Percentiles rank a stretch among this genome's conserved stretches.
phyloP scores from a whole-genome alignment of 2,329 filamentous ascomycete genomes.

The Rachicladosporium sp. region DNA sequence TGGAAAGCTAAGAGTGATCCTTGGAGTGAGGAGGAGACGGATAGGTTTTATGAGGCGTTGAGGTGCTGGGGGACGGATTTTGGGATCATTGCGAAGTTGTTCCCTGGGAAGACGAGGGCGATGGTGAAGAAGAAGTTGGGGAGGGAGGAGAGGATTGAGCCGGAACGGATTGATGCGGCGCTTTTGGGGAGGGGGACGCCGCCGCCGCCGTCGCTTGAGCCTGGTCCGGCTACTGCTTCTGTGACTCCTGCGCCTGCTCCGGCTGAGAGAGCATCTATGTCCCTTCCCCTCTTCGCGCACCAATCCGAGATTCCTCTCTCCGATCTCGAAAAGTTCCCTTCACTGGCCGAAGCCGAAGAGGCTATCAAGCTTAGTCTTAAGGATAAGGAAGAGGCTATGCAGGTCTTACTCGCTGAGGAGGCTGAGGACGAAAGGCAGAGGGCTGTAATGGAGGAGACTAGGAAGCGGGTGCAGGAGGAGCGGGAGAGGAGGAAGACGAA shows the following conservation, averaged over 20 bases:
- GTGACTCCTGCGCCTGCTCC: no score
- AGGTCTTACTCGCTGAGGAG: conserved; percentile 23
- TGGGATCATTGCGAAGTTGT: conserved; percentile 64
- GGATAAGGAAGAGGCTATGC: conserved; percentile 22
- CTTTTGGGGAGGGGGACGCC: conserved; percentile 37
- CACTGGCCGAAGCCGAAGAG: conserved; percentile 22
- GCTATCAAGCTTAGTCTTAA: conserved; percentile 20
- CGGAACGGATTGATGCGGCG: conserved; percentile 49
- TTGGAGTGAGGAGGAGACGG: conserved; percentile 61
- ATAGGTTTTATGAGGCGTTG: conserved; percentile 63
- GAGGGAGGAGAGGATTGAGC: conserved; percentile 59
- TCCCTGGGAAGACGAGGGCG: conserved; percentile 56
- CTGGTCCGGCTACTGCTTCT: no score
- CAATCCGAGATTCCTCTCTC: conserved; percentile 25
- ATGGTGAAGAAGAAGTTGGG: conserved; percentile 76
- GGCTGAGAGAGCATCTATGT: no score
- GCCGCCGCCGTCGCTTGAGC: conserved; percentile 3
- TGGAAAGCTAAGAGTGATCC: conserved; percentile 43
- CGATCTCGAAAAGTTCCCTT: conserved; percentile 25
- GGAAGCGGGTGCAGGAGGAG: conserved; percentile 18
- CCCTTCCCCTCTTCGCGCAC: conserved; percentile 16
- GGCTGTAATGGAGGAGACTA: conserved; percentile 20
- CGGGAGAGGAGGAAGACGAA: conserved; percentile 19
- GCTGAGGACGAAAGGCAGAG: conserved; percentile 22
- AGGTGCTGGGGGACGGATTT: conserved; percentile 74